A percentile compares a stretch with the other conserved stretches of the same genome.
Conservation (phyloP, 2,329 filamentous ascomycete genomes). For the Pezicula radicicola region DNA sequence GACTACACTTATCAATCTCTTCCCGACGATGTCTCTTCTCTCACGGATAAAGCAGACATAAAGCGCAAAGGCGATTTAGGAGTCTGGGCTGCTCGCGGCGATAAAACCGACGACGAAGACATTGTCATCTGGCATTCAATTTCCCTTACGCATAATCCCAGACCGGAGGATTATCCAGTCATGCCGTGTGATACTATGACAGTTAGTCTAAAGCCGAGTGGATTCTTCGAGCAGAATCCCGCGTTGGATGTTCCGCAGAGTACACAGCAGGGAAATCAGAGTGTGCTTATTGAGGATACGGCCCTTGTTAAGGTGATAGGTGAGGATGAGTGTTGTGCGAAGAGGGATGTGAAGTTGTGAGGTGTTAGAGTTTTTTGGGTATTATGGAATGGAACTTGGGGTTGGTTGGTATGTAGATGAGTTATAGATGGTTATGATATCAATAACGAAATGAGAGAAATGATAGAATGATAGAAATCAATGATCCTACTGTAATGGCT, state of each 20-base stretch:
- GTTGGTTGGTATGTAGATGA: too few species aligned
- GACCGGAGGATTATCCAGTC: constrained; percentile 83
- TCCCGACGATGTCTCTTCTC: not conserved
- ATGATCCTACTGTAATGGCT: too few species aligned
- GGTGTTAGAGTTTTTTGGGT: not conserved
- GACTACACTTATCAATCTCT: constrained; percentile 31
- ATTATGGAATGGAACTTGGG: too few species aligned
- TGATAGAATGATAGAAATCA: too few species aligned
- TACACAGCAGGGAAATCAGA: constrained; percentile 1
- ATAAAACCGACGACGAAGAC: constrained; percentile 84
- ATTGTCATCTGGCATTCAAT: constrained; percentile 89
- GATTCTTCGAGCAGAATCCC: constrained; percentile 48
- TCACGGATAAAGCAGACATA: not conserved
- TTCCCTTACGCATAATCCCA: constrained; percentile 80
- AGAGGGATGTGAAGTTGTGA: not conserved
- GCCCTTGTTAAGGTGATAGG: not conserved
- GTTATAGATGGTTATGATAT: too few species aligned
- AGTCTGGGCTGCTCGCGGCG: constrained; percentile 78
- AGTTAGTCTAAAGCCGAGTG: constrained; percentile 51
- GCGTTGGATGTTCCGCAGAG: constrained; percentile 38
- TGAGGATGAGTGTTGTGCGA: not conserved
- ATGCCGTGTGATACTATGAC: constrained; percentile 86
- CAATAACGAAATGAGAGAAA: too few species aligned
- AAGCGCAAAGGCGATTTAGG: constrained; percentile 11
- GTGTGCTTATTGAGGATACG: constrained; percentile 32